Evolutionary conservation across 108 stramenopile species (phyloP).

Genomic region (Nitzschia sp.): DNA sequence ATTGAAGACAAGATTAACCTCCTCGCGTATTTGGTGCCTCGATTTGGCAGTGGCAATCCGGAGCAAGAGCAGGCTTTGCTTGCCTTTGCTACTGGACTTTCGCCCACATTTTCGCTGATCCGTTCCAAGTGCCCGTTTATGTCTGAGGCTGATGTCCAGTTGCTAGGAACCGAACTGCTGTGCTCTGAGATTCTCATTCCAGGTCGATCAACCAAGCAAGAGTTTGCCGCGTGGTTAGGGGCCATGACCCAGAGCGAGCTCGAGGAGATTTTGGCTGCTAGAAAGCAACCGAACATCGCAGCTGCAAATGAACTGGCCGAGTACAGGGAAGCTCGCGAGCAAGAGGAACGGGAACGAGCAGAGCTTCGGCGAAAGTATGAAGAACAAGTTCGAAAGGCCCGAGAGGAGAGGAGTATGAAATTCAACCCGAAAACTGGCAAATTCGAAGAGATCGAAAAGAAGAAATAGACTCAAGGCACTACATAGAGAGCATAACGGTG

Average conservation of each 20-base stretch:
- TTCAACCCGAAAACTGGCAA: conserved; percentile 79
- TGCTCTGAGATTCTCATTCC: conserved; percentile 72
- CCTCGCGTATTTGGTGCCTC: conserved; percentile 81
- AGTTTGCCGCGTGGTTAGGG: conserved; percentile 82
- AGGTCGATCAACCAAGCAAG: conserved; percentile 64
- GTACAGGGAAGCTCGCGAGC: conserved; percentile 40
- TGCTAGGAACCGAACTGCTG: conserved; percentile 79
- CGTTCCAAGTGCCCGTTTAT: conserved; percentile 70
- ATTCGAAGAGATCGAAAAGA: conserved; percentile 50
- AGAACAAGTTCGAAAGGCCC: conserved; percentile 66
- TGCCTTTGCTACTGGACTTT: conserved; percentile 70
- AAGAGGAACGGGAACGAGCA: conserved; percentile 40
- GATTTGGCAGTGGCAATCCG: conserved; percentile 69
- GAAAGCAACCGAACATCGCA: conserved; percentile 64
- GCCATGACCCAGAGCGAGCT: conserved; percentile 73
- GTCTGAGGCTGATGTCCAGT: conserved; percentile 70
- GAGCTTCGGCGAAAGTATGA: conserved; percentile 57
- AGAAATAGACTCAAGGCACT: conserved; percentile 3
- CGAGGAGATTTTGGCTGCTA: conserved; percentile 54
- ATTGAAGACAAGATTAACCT: conserved; percentile 89
- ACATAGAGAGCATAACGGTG: background rate
- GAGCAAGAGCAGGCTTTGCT: conserved; percentile 74
- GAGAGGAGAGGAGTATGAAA: conserved; percentile 64
- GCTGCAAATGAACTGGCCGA: conserved; percentile 61
- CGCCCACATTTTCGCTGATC: conserved; percentile 68